Evolutionary conservation across 768 basidiomycete genomes (phyloP).

Genomic region (Fomitopsis serialis): DNA sequence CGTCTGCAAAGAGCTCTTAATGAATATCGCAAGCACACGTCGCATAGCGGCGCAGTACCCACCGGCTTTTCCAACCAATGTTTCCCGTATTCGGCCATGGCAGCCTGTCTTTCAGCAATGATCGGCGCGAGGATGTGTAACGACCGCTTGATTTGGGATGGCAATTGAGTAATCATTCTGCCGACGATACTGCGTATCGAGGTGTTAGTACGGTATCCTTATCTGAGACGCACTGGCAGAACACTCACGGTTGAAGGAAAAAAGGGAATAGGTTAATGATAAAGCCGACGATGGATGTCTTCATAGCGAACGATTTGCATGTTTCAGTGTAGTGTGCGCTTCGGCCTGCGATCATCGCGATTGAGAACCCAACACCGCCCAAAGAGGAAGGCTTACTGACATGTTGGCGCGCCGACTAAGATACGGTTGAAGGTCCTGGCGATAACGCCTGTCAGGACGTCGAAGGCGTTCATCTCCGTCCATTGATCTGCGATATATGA

Average conservation of each 20-base stretch:
- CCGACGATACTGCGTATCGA: neutral
- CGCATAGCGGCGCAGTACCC: neutral
- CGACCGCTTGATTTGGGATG: neutral
- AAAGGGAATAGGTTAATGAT: conserved; percentile 2
- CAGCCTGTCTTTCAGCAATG: neutral
- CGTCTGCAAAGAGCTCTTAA: neutral
- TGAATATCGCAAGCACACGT: neutral
- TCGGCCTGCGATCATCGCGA: neutral
- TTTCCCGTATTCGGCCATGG: neutral
- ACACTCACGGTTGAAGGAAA: conserved; percentile 1
- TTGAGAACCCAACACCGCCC: neutral
- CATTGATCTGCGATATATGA: conserved; percentile 1
- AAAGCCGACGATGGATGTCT: neutral
- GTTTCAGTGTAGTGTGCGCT: conserved; percentile 1
- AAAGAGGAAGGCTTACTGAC: neutral
- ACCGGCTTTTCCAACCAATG: conserved; percentile 2
- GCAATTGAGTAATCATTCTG: neutral
- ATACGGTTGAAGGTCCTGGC: conserved; percentile 3
- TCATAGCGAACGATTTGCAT: neutral
- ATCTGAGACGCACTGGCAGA: neutral
- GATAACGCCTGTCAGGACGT: neutral
- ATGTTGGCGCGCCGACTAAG: neutral
- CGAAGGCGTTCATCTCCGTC: conserved; percentile 1
- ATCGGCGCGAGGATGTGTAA: neutral
- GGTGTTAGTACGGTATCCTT: neutral